Conservation (phyloP, 257 asterid genomes). For the Phtheirospermum japonicum region DNA sequence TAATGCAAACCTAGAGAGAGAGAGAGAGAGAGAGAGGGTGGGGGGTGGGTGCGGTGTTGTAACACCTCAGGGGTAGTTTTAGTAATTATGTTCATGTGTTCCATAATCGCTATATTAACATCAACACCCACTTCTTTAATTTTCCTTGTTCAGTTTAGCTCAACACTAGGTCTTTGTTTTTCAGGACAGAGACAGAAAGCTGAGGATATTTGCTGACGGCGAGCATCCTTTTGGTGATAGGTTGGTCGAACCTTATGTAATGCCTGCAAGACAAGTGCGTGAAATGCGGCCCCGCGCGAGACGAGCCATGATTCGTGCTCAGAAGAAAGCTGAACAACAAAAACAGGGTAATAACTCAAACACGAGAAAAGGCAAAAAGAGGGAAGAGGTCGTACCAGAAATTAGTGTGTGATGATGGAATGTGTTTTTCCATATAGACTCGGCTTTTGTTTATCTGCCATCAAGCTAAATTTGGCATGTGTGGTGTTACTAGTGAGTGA, state of each 20-base stretch:
- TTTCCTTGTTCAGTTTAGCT: constrained; percentile 11
- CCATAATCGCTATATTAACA: not conserved
- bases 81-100: not conserved
- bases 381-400: constrained; percentile 41
- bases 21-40: too few species aligned
- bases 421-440: not conserved
- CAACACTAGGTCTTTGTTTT: constrained; percentile 2
- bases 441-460: constrained; percentile 11
- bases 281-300: constrained; percentile 90
- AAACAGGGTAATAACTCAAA: constrained; percentile 41
- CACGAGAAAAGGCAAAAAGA: constrained; percentile 60
- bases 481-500: not conserved
- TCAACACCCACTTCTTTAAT: not conserved
- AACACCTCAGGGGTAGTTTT: not conserved
- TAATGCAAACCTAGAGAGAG: too few species aligned
- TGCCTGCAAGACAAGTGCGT: constrained; percentile 89
- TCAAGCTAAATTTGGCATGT: constrained; percentile 10
- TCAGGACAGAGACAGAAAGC: constrained; percentile 84
- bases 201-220: constrained; percentile 78
- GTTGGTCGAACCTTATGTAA: constrained; percentile 60
- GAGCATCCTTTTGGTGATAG: constrained; percentile 92
- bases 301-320: constrained; percentile 89
- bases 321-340: constrained; percentile 83
- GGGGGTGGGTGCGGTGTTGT: not conserved
- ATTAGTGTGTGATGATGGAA: constrained; percentile 31